Conservation (phyloP, 2,329 filamentous ascomycete species). For the Sodiomyces alkalinus region DNA sequence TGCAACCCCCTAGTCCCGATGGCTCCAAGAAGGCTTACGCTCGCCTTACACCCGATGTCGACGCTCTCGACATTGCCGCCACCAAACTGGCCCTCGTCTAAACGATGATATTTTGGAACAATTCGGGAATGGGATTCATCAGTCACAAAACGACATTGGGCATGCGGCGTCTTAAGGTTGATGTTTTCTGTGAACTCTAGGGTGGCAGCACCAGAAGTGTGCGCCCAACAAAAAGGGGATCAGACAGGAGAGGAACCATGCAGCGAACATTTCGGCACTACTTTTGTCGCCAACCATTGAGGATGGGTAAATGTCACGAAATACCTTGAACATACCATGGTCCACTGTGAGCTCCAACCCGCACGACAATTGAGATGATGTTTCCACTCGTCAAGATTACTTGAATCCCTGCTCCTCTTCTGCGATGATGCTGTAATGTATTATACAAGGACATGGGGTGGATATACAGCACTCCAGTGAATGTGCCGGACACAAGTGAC, state of each 20-base stretch:
- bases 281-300: no score
- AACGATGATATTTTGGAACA: constrained; percentile 16
- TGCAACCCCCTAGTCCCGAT: constrained; percentile 58
- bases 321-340: no score
- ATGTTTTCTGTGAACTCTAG: constrained; percentile 4
- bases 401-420: no score
- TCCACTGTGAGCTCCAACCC: neutral
- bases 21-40: constrained; percentile 98
- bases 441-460: no score
- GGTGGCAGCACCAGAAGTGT: constrained; percentile 3
- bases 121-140: constrained; percentile 5
- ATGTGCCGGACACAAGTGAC: no score
- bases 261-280: no score
- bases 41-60: constrained; percentile 87
- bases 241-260: no score
- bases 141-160: constrained; percentile 8
- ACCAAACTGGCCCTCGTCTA: constrained; percentile 98
- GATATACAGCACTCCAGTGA: no score
- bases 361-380: constrained; percentile 1
- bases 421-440: no score
- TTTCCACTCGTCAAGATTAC: constrained; percentile 1
- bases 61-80: constrained; percentile 97
- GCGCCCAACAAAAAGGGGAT: neutral
- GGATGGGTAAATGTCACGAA: no score
- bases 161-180: constrained; percentile 9